Conservation (phyloP, 495 filamentous ascomycete genomes). For the Hypoxylon subgilvum region DNA sequence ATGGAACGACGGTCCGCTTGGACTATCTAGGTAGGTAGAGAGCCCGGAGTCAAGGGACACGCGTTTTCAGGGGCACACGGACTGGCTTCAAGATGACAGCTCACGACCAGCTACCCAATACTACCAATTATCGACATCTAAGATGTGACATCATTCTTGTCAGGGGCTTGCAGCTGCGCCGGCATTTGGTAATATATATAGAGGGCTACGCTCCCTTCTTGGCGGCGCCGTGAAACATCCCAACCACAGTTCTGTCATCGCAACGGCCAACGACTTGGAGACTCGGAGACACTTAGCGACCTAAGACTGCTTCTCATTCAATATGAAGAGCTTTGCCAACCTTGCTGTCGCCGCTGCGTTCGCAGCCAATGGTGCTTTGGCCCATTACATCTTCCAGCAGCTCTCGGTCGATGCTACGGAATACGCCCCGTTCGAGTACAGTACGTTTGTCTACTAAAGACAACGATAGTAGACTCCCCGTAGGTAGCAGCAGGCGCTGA, state of each 20-base stretch:
- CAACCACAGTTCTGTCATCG: conserved; percentile 6
- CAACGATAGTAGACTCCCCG: not conserved
- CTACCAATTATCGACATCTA: not conserved
- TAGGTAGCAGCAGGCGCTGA: conserved; percentile 2
- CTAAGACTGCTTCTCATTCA: conserved; percentile 2
- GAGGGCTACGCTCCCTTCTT: conserved; percentile 5
- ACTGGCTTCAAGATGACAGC: conserved; percentile 4
- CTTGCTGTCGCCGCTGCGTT: conserved; percentile 34
- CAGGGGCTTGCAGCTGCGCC: conserved; percentile 1
- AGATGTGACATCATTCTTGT: conserved; percentile 23
- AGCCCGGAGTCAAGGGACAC: conserved; percentile 7
- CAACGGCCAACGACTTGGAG: not conserved
- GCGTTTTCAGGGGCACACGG: conserved; percentile 19
- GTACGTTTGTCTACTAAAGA: conserved; percentile 23
- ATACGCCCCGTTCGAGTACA: conserved; percentile 37
- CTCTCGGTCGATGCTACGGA: conserved; percentile 31
- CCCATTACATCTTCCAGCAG: conserved; percentile 44
- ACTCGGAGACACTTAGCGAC: too few species aligned
- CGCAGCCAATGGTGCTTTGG: conserved; percentile 33
- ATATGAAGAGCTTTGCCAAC: conserved; percentile 39
- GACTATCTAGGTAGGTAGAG: not conserved
- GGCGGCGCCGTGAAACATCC: conserved; percentile 11
- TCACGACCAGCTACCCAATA: not conserved
- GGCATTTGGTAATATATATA: conserved; percentile 30
- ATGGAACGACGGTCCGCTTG: conserved; percentile 39